A percentile compares a stretch with the other conserved stretches of the same genome.
These are phyloP conservation scores for Vigna radiata DNA, from an alignment of 306 rosid species.

Conservation along the genomic window DNA sequence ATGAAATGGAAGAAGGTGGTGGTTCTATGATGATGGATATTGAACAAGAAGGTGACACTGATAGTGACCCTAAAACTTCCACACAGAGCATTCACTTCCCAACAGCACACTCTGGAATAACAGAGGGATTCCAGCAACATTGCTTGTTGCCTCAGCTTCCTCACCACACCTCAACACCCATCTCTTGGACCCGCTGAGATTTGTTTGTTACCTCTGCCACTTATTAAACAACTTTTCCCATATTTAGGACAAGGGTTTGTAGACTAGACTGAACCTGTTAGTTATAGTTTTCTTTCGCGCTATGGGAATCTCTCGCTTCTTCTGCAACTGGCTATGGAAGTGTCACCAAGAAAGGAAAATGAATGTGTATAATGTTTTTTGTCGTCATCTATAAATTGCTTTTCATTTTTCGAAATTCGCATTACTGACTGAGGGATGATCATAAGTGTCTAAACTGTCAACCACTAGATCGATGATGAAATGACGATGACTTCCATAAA, in stretches of 20 bases:
- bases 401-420: background rate
- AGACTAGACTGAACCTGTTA: background rate
- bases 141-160: conserved; percentile 78
- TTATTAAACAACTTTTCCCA: background rate
- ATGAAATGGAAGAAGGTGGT: conserved; percentile 45
- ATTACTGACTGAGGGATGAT: background rate
- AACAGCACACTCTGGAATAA: conserved; percentile 20
- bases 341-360: background rate
- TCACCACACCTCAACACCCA: conserved; percentile 68
- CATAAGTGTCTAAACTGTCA: background rate
- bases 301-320: background rate
- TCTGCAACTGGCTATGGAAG: background rate
- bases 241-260: background rate
- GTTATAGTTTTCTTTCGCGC: background rate
- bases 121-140: conserved; percentile 66
- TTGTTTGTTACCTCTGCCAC: background rate
- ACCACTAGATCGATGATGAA: background rate
- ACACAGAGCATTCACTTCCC: conserved; percentile 8
- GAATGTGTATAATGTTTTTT: background rate
- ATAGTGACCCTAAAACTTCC: background rate
- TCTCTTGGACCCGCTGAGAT: conserved; percentile 70
- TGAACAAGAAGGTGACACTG: conserved; percentile 39
- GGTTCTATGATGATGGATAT: conserved; percentile 62
- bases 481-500: too few species aligned
- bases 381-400: background rate